These are phyloP conservation scores for Dryas octopetala DNA, from an alignment of 306 rosid genomes.

Conservation along the genomic window DNA sequence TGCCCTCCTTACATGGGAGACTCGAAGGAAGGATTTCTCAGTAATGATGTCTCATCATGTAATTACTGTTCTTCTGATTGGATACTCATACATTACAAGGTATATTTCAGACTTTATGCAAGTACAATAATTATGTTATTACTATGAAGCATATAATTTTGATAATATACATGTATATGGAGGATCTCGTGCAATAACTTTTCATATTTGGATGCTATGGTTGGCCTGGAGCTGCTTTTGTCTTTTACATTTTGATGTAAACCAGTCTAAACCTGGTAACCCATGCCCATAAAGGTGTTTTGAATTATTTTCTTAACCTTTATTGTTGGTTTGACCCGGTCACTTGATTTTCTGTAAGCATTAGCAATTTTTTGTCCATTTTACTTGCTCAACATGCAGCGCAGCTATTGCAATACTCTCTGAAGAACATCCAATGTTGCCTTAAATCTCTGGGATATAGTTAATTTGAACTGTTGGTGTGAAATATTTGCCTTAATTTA, in stretches of 20 bases:
- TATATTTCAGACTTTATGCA: slow-evolving; percentile 32
- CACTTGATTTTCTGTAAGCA: not conserved
- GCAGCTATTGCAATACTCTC: too few species aligned
- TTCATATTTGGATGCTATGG: not conserved
- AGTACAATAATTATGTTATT: not conserved
- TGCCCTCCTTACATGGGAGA: slow-evolving; percentile 92
- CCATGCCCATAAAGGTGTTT: too few species aligned
- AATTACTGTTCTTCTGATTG: slow-evolving; percentile 75
- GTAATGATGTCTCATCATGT: slow-evolving; percentile 98
- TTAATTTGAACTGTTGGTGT: too few species aligned
- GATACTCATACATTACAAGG: slow-evolving; percentile 76
- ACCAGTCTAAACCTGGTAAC: not conserved
- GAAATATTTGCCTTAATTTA: too few species aligned
- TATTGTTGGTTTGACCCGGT: not conserved
- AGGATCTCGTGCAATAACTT: slow-evolving; percentile 7
- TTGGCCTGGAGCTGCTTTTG: too few species aligned
- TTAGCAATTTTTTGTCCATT: too few species aligned
- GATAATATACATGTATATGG: not conserved
- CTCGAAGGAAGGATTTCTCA: slow-evolving; percentile 91
- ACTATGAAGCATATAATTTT: not conserved
- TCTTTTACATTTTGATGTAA: not conserved
- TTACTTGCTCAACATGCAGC: too few species aligned
- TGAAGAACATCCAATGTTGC: too few species aligned
- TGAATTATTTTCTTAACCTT: not conserved
- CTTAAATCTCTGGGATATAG: too few species aligned